These are phyloP conservation scores for Hydnomerulius pinastri DNA, from an alignment of 768 basidiomycete species.

Conservation along the genomic window DNA sequence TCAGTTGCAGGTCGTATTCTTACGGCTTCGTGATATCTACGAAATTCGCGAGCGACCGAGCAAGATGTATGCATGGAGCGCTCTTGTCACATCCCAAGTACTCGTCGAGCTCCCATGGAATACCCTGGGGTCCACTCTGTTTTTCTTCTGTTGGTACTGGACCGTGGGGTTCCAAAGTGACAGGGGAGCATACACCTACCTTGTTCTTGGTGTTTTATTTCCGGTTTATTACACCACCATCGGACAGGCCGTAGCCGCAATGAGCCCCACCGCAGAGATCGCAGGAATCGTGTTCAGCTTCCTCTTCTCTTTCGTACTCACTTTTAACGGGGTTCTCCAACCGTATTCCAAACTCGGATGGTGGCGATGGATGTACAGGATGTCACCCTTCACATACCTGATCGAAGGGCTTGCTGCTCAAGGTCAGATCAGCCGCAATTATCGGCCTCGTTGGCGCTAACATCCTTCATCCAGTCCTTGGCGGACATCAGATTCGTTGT, in stretches of 20 bases:
- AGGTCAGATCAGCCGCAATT: constrained; percentile 46
- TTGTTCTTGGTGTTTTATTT: constrained; percentile 54
- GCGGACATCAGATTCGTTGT: constrained; percentile 53
- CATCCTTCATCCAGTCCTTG: constrained; percentile 48
- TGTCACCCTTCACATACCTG: constrained; percentile 58
- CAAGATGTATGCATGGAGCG: constrained; percentile 66
- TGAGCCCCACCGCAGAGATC: constrained; percentile 61
- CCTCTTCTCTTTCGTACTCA: constrained; percentile 63
- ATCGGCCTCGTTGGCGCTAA: too few species aligned
- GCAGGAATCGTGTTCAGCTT: constrained; percentile 59
- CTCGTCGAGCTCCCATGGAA: constrained; percentile 65
- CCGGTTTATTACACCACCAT: constrained; percentile 65
- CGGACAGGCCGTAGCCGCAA: constrained; percentile 60
- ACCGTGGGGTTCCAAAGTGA: constrained; percentile 59
- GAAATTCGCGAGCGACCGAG: constrained; percentile 68
- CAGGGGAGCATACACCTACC: constrained; percentile 61
- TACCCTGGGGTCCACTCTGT: constrained; percentile 53
- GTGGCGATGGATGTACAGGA: constrained; percentile 73
- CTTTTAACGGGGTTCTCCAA: constrained; percentile 70
- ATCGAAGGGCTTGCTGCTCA: constrained; percentile 49
- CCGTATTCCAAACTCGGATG: constrained; percentile 61
- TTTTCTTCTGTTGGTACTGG: constrained; percentile 73
- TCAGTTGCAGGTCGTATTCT: constrained; percentile 64
- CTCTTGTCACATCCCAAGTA: constrained; percentile 56
- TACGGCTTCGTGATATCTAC: constrained; percentile 59